These are phyloP conservation scores for Truncatella angustata DNA, from an alignment of 2,329 filamentous ascomycete genomes.

Conservation along the genomic window DNA sequence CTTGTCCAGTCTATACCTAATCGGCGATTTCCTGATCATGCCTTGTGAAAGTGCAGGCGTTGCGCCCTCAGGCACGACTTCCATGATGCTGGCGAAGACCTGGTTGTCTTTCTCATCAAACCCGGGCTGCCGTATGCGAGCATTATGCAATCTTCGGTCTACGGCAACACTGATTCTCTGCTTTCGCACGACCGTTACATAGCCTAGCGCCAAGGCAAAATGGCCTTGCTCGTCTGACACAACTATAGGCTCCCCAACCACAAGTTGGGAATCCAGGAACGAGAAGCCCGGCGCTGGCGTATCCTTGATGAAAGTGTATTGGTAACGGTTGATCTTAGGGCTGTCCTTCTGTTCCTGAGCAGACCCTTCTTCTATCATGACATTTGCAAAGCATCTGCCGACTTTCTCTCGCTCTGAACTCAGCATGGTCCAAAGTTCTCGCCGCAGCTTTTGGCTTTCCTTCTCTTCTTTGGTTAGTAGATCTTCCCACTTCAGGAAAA, in stretches of 20 bases:
- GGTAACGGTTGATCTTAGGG: slow-evolving; percentile 86
- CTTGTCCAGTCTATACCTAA: slow-evolving; percentile 86
- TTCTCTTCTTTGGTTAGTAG: slow-evolving; percentile 93
- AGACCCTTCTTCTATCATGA: slow-evolving; percentile 79
- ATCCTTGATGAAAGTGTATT: slow-evolving; percentile 80
- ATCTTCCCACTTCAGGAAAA: slow-evolving; percentile 93
- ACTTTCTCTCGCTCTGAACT: slow-evolving; percentile 84
- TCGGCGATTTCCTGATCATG: slow-evolving; percentile 51
- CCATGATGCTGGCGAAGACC: slow-evolving; percentile 88
- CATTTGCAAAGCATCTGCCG: slow-evolving; percentile 84
- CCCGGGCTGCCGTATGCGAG: slow-evolving; percentile 69
- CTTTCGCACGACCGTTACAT: slow-evolving; percentile 74
- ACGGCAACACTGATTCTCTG: slow-evolving; percentile 82
- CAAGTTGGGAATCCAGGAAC: slow-evolving; percentile 87
- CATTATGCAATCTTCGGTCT: slow-evolving; percentile 85
- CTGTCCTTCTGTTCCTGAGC: slow-evolving; percentile 66
- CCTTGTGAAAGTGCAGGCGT: slow-evolving; percentile 49
- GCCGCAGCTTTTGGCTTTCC: slow-evolving; percentile 79
- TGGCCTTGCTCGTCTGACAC: slow-evolving; percentile 93
- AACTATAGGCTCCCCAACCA: slow-evolving; percentile 87
- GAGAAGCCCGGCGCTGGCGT: slow-evolving; percentile 63
- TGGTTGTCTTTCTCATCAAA: slow-evolving; percentile 81
- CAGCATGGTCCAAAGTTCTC: slow-evolving; percentile 95
- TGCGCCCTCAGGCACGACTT: slow-evolving; percentile 62
- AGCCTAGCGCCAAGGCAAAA: slow-evolving; percentile 91